Base-by-base conservation (phyloP, 1,139 yeast genomes). In the Geotrichum australiense region DNA sequence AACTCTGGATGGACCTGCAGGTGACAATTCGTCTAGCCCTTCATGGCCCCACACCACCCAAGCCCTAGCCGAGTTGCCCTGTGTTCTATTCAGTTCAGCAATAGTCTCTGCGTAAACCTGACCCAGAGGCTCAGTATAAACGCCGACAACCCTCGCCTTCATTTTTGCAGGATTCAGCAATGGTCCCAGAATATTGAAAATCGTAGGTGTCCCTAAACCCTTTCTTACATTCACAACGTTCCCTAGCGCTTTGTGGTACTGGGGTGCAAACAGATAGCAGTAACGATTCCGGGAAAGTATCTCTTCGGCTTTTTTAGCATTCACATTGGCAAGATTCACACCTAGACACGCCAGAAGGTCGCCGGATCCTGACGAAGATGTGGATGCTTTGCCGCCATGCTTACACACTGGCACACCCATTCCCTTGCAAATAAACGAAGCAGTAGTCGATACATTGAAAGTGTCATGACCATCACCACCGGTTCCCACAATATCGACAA, bases 381-480 rank as follows among this genome's bases (percentile, higher is more conserved):
- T 87, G 0, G 95, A 79, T 0, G 98, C 97, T 56, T 91, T 91
- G 19, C 97, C 97, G 19, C 98, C 98, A 59, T 91, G 98, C 56
- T 78, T 89, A 60, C 95, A 85, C 14, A 89, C 79, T 20, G 76
- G 74, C 39, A 87, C 62, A 0, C 87, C 87, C 69, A 85, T 81
- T 4, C 98, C 98, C 0, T 96, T 85, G 0, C 89, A 94, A 4
- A 91, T 87, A 41, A 91, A 86, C 0, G 96, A 96, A 1, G 96
- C 71, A 1, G 96, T 85, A 0, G 98, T 91, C 6, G 95, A 83
- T 1, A 91, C 98, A 57, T 91, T 91, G 64, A 91, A 91, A 0
- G 98, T 91, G 58, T 91, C 81, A 58, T 91, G 96, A 3, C 96
- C 96, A 58, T 91, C 98, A 5, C 98, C 98, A 22, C 98, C 98